These are phyloP conservation scores for Jackrogersella minutella DNA, from an alignment of 495 filamentous ascomycete genomes.

Conservation along the genomic window DNA sequence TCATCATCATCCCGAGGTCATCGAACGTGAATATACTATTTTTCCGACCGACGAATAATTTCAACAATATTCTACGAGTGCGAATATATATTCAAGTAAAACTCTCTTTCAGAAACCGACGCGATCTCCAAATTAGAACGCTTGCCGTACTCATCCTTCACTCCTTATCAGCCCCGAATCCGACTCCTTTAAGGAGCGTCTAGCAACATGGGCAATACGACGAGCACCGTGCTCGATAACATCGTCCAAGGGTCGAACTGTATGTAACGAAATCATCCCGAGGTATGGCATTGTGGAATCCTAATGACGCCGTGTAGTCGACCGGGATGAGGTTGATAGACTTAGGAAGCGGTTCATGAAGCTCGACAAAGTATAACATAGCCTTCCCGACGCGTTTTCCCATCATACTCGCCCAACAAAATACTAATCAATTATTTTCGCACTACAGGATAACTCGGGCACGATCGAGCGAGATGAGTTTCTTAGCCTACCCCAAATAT, in stretches of 20 bases:
- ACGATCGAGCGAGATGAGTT: slow-evolving; percentile 99
- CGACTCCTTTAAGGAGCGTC: slow-evolving; percentile 31
- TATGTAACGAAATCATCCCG: slow-evolving; percentile 46
- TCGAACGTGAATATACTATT: slow-evolving; percentile 15
- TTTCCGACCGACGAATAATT: slow-evolving; percentile 14
- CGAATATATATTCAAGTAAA: background rate
- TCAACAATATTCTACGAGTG: background rate
- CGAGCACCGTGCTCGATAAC: slow-evolving; percentile 86
- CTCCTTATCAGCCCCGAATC: slow-evolving; percentile 1
- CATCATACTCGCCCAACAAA: background rate
- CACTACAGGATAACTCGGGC: slow-evolving; percentile 86
- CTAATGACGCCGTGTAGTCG: slow-evolving; percentile 66
- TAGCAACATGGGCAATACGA: slow-evolving; percentile 79
- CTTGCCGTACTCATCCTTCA: background rate
- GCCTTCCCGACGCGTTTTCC: background rate
- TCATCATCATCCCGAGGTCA: background rate
- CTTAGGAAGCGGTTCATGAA: slow-evolving; percentile 99
- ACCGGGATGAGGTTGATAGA: slow-evolving; percentile 94
- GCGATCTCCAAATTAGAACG: background rate
- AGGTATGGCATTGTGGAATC: background rate
- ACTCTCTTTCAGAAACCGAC: background rate
- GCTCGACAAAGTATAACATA: slow-evolving; percentile 81
- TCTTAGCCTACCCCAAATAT: slow-evolving; percentile 94
- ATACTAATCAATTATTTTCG: background rate
- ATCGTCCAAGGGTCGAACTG: slow-evolving; percentile 98